A percentile compares a stretch with the other conserved stretches of the same genome.
Evolutionary conservation across 2,329 filamentous ascomycete species (phyloP).

Genomic region (Apiospora malaysiana): DNA sequence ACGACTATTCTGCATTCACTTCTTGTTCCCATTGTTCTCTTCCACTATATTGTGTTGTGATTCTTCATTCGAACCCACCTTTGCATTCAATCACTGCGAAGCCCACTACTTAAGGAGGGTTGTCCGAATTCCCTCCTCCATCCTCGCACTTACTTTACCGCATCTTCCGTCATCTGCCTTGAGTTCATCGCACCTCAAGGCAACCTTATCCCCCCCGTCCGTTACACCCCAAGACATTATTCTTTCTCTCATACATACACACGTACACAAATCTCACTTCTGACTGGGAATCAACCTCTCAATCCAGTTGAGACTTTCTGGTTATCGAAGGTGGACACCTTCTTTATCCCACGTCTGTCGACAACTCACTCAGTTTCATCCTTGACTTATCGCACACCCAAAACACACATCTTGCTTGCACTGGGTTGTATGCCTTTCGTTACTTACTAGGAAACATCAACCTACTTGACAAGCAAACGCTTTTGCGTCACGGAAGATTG

Average conservation of each 20-base stretch:
- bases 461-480: background rate
- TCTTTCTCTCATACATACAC: background rate
- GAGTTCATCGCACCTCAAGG: background rate
- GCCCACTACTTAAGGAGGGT: background rate
- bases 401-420: background rate
- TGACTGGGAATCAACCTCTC: background rate
- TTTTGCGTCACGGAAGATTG: background rate
- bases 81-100: background rate
- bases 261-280: background rate
- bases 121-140: background rate
- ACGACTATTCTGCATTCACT: background rate
- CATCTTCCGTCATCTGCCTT: background rate
- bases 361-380: background rate
- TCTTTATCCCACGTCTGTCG: background rate
- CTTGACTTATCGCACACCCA: background rate
- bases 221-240: background rate
- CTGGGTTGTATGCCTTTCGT: background rate
- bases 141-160: background rate
- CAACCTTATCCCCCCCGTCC: background rate
- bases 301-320: background rate
- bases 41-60: background rate
- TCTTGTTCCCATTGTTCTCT: background rate
- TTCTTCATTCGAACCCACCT: background rate
- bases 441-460: background rate
- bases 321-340: background rate